phyloP scores from a whole-genome alignment of 129 eudicot species.

The Arctium minus region DNA sequence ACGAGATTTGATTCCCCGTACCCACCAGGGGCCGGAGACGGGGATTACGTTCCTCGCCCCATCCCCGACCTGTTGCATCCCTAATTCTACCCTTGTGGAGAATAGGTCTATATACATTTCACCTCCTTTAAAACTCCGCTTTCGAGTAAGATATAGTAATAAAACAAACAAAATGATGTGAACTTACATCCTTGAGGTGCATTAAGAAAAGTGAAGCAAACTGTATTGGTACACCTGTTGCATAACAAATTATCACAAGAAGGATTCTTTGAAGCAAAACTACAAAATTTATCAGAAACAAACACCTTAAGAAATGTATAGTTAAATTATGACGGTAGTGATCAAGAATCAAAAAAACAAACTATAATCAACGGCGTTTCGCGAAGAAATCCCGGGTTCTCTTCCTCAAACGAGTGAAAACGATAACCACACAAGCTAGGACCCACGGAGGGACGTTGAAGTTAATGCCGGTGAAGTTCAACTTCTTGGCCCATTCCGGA shows the following conservation, averaged over 20 bases:
- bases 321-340: constrained; percentile 9
- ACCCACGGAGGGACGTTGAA: constrained; percentile 78
- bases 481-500: constrained; percentile 64
- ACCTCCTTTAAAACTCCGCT: background rate
- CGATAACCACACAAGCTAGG: constrained; percentile 70
- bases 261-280: constrained; percentile 8
- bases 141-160: background rate
- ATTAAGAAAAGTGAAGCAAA: background rate
- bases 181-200: background rate
- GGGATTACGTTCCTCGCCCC: no score
- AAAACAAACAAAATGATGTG: background rate
- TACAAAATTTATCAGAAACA: constrained; percentile 7
- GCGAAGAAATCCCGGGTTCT: constrained; percentile 62
- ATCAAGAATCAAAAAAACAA: background rate
- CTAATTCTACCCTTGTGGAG: no score
- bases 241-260: background rate
- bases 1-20: no score
- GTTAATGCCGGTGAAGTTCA: constrained; percentile 41
- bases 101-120: no score
- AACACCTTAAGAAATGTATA: constrained; percentile 8
- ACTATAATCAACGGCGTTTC: constrained; percentile 26
- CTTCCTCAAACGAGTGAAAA: constrained; percentile 85
- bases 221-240: background rate
- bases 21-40: no score
- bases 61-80: no score